Percentiles rank a stretch among this genome's conserved stretches.
These are phyloP conservation scores for Nicotiana otophora DNA, from an alignment of 257 asterid genomes.

Conservation along the genomic window DNA sequence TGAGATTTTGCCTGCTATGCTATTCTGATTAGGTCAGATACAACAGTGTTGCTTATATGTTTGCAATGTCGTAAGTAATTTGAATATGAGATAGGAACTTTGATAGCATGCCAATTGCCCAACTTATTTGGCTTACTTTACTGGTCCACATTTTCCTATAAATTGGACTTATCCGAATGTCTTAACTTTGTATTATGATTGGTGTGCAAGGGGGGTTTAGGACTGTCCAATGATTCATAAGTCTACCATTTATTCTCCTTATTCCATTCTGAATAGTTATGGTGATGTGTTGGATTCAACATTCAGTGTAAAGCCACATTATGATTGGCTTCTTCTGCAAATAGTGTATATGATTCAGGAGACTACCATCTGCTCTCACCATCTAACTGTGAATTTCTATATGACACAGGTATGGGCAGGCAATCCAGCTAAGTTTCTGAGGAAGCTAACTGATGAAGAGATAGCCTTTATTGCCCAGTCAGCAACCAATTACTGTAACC, in stretches of 20 bases:
- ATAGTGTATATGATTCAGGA: background rate
- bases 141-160: background rate
- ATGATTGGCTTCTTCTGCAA: background rate
- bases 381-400: background rate
- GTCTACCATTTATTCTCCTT: background rate
- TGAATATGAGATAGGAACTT: background rate
- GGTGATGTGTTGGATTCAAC: background rate
- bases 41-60: background rate
- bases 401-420: conserved; percentile 77
- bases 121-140: background rate
- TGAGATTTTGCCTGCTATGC: background rate
- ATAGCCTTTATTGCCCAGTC: conserved; percentile 66
- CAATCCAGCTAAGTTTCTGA: conserved; percentile 80
- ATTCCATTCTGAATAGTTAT: background rate
- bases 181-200: background rate
- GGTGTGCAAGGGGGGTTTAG: background rate
- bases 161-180: background rate
- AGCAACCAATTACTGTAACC: conserved; percentile 60
- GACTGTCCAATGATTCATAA: background rate
- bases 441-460: conserved; percentile 79
- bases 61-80: background rate
- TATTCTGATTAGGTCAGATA: background rate
- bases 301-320: background rate
- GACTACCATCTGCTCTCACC: background rate
- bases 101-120: background rate